Conservation (phyloP, 306 rosid genomes). For the Lagenaria siceraria region DNA sequence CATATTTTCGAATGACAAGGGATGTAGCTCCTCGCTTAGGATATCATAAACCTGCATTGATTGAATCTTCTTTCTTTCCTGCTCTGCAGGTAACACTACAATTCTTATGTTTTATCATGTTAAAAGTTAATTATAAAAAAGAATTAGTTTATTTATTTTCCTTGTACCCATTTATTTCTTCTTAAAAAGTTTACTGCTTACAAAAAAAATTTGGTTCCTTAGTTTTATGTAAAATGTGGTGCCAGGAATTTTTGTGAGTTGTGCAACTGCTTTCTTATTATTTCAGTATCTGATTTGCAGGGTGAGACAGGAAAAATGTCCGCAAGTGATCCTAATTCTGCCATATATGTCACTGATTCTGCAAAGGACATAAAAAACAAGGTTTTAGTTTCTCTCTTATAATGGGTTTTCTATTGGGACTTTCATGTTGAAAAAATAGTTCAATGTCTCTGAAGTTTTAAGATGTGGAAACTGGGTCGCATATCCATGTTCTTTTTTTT, state of each 20-base stretch:
- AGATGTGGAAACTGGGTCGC: not conserved
- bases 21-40: conserved; percentile 92
- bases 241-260: not conserved
- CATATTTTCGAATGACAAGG: conserved; percentile 92
- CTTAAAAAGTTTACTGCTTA: not conserved
- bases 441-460: not conserved
- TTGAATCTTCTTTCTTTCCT: conserved; percentile 81
- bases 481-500: not conserved
- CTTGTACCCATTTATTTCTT: not conserved
- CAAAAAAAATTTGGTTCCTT: not conserved
- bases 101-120: conserved; percentile 6
- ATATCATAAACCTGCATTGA: conserved; percentile 75
- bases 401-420: not conserved
- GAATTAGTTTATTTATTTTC: not conserved
- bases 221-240: not conserved
- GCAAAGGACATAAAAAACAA: conserved; percentile 69
- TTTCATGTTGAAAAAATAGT: not conserved
- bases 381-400: conserved; percentile 25
- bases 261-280: not conserved
- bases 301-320: conserved; percentile 97
- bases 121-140: not conserved
- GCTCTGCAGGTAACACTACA: conserved; percentile 62
- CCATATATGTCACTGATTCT: conserved; percentile 92
- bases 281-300: conserved; percentile 25
- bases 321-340: conserved; percentile 95